Base-by-base conservation (phyloP, 495 filamentous ascomycete species). In the Aspergillus bridgeri region DNA sequence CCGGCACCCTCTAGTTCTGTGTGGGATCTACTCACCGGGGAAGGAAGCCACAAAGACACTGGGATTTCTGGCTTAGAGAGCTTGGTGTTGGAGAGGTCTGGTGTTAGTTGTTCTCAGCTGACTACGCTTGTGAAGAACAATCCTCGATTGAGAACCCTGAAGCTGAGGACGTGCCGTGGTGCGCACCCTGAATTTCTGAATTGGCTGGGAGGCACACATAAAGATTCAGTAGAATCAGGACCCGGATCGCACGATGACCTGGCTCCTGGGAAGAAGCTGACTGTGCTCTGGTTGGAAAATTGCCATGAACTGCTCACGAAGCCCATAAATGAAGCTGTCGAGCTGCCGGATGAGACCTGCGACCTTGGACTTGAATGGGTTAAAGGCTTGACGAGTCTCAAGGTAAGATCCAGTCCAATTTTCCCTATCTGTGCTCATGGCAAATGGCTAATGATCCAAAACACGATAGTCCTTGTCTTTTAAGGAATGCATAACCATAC, bases 41-140 rank as follows among this genome's bases (percentile, higher is more conserved):
- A 63, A n/a, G 69, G 67, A 0, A 47, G 49, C 6, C 52, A 51
- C 25, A 57, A 63, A 33, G 42, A 60, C 7, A 50, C 61, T 5
- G 65, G 62, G n/a, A 53, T 68, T 22, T 56, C 20, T 2, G 54
- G 61, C n/a, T 60, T 75, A 6, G 52, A 66, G 49, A 65, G 58
- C 6, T 48, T 75, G 22, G 60, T 64, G 2, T 18, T 75, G 21
- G 73, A 74, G 49, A 60, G 71, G 9, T 65, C 66, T 17, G 69
- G 71, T 11, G 69, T 75, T 43, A 74, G 68, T 11, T 63, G 69
- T 4, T 75, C 67, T 61, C 73, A 75, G 54, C 54, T 75, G 27
- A 63, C 53, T 43, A 67, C 65, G 64, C 60, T 74, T 8, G 63
- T 75, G 44, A 63, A 67, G 55, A 57, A 56, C 17, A 75, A 75